Evolutionary conservation across 805 yeast genomes (phyloP).

Genomic region (Saturnispora sekii): DNA sequence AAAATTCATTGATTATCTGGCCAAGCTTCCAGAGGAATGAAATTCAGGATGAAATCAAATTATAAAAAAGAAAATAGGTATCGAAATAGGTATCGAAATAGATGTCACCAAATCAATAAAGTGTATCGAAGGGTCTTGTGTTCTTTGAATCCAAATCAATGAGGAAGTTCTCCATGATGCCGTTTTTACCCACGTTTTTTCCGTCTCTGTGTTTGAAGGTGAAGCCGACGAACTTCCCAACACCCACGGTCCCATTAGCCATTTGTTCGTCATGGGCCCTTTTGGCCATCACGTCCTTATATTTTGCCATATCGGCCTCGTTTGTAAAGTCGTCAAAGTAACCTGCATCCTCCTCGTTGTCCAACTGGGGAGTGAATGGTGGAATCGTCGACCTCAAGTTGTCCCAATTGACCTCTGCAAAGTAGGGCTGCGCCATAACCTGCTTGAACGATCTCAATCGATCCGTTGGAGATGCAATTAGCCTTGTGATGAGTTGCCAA

Average conservation of each 20-base stretch:
- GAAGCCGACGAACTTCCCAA: slow-evolving; percentile 81
- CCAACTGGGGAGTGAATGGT: slow-evolving; percentile 95
- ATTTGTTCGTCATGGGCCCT: slow-evolving; percentile 75
- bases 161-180: slow-evolving; percentile 26
- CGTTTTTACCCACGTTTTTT: slow-evolving; percentile 9
- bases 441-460: slow-evolving; percentile 76
- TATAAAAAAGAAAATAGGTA: slow-evolving; percentile 25
- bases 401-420: slow-evolving; percentile 75
- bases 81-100: not conserved
- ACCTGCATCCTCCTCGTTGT: slow-evolving; percentile 96
- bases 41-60: slow-evolving; percentile 16
- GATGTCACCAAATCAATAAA: slow-evolving; percentile 17
- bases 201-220: slow-evolving; percentile 81
- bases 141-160: slow-evolving; percentile 15
- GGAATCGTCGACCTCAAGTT: slow-evolving; percentile 63
- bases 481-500: slow-evolving; percentile 74
- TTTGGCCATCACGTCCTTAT: slow-evolving; percentile 93
- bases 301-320: slow-evolving; percentile 95
- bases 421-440: slow-evolving; percentile 70
- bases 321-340: slow-evolving; percentile 96
- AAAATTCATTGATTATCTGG: slow-evolving; percentile 43
- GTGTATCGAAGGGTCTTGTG: slow-evolving; percentile 26
- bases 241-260: slow-evolving; percentile 53
- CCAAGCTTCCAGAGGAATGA: slow-evolving; percentile 10
- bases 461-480: slow-evolving; percentile 70